Conservation (phyloP, 2,329 filamentous ascomycete species). For the Xylaria sp. region DNA sequence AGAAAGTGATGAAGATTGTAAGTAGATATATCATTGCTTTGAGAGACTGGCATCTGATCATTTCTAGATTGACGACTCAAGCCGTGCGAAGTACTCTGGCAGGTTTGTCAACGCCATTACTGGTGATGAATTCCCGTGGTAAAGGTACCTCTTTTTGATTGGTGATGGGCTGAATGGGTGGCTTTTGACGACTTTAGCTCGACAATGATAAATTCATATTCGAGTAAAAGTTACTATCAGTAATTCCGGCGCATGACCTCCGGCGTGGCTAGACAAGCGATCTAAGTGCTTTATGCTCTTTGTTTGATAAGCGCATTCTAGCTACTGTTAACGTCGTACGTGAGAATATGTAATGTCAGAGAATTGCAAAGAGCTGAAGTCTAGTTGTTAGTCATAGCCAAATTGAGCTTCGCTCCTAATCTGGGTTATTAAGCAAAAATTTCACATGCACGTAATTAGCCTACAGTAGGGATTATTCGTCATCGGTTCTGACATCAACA, state of each 20-base stretch:
- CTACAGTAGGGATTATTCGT: too few relatives aligned
- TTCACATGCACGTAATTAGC: too few relatives aligned
- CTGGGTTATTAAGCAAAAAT: too few relatives aligned
- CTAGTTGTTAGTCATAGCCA: too few relatives aligned
- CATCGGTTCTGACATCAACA: too few relatives aligned
- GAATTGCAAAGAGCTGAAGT: too few relatives aligned
- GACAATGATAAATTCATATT: neutral
- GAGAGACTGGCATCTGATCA: neutral
- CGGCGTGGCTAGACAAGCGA: neutral
- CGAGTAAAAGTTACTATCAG: neutral
- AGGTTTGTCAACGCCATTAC: constrained; percentile 23
- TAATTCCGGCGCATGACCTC: neutral
- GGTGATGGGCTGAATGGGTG: neutral
- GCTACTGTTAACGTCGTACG: too few relatives aligned
- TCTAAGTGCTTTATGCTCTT: too few relatives aligned
- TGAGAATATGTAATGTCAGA: too few relatives aligned
- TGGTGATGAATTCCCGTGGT: constrained; percentile 20
- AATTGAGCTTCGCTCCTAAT: too few relatives aligned
- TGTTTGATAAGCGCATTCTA: too few relatives aligned
- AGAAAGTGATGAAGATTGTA: constrained; percentile 26
- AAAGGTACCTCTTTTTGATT: constrained; percentile 1
- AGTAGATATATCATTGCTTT: neutral
- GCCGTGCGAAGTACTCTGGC: constrained; percentile 15
- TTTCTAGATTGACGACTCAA: constrained; percentile 20
- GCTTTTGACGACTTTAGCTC: neutral